Percentiles rank a stretch among this genome's conserved stretches.
These are phyloP conservation scores for Theobroma grandiflorum DNA, from an alignment of 441 rosid genomes.

Conservation along the genomic window DNA sequence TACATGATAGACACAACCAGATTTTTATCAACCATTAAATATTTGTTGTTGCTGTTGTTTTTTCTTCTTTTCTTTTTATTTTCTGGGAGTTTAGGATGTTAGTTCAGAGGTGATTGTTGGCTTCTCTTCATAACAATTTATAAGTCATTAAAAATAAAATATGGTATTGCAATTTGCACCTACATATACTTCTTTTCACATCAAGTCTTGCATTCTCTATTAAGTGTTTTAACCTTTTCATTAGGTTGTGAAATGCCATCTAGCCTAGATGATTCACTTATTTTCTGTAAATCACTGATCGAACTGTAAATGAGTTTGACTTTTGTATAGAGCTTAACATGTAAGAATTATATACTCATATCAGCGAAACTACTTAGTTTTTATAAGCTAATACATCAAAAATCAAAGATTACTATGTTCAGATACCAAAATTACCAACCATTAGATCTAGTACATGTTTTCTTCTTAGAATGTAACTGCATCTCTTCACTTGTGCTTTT, in stretches of 20 bases:
- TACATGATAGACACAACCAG: neutral
- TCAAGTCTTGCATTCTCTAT: neutral
- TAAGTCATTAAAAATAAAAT: neutral
- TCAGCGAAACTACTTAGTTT: neutral
- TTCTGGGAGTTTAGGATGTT: neutral
- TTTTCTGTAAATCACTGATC: neutral
- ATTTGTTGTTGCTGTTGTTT: neutral
- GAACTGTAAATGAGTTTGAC: neutral
- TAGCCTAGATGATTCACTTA: neutral
- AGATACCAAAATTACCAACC: slow-evolving; percentile 35
- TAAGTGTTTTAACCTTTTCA: neutral
- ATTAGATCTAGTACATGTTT: slow-evolving; percentile 17
- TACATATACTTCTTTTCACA: neutral
- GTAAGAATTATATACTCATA: neutral
- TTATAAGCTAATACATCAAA: neutral
- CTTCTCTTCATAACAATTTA: neutral
- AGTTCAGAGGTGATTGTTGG: neutral
- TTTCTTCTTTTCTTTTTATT: neutral
- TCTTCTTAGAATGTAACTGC: slow-evolving; percentile 28
- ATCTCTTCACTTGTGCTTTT: slow-evolving; percentile 24
- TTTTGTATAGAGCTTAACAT: neutral
- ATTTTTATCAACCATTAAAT: neutral
- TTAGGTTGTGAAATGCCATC: neutral
- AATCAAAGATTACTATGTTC: neutral
- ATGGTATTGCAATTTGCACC: neutral